Evolutionary conservation across 1,284 basidiomycete species (phyloP).

Genomic region (Thelephora terrestris): DNA sequence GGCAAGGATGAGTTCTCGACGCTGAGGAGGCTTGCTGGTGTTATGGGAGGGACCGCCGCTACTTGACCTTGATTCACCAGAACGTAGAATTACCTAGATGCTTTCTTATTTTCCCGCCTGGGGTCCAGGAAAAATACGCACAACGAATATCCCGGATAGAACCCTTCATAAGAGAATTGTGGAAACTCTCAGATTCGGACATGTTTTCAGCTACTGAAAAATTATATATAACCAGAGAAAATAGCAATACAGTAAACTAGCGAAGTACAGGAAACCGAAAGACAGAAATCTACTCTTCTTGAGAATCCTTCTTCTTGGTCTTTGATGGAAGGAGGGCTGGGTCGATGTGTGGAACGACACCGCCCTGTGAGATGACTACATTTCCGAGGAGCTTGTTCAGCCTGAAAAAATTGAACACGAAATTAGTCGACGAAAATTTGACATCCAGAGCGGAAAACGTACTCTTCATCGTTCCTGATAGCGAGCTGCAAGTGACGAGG

Average conservation of each 20-base stretch:
- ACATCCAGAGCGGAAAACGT: slow-evolving; percentile 12
- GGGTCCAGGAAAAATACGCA: no score
- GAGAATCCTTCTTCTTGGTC: slow-evolving; percentile 13
- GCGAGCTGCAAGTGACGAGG: slow-evolving; percentile 84
- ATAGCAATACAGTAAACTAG: slow-evolving; percentile 1
- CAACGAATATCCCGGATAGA: no score
- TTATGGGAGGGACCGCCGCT: not conserved
- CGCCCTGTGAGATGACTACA: slow-evolving; percentile 86
- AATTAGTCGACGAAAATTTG: slow-evolving; percentile 6
- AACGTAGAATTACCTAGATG: no score
- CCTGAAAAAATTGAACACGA: slow-evolving; percentile 21
- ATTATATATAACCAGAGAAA: not conserved
- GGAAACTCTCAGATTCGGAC: not conserved
- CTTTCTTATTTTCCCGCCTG: no score
- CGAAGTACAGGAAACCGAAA: not conserved
- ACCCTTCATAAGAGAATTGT: not conserved
- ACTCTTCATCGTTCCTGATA: slow-evolving; percentile 82
- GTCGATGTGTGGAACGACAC: slow-evolving; percentile 72
- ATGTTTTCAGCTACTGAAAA: slow-evolving; percentile 3
- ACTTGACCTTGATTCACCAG: no score
- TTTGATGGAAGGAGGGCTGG: slow-evolving; percentile 20
- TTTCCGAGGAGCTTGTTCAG: slow-evolving; percentile 71
- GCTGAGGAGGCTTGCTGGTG: slow-evolving; percentile 57
- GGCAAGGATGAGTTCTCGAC: slow-evolving; percentile 72
- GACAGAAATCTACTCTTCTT: slow-evolving; percentile 11